Evolutionary conservation across 192 early-diverging fungal species (phyloP).

Genomic region (Backusella morwellensis): DNA sequence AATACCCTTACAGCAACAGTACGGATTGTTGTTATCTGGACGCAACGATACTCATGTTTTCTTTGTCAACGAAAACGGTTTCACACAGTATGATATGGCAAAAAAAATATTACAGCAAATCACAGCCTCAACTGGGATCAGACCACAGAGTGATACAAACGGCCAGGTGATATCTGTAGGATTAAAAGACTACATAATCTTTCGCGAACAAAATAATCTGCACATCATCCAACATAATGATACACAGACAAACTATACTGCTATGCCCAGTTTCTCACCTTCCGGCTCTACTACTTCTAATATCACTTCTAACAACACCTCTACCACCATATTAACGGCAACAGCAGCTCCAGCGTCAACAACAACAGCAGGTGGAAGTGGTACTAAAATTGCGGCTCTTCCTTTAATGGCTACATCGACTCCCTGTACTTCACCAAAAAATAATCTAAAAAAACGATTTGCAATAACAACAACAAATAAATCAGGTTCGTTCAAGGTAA

Average conservation of each 20-base stretch:
- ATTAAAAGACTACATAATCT: not conserved
- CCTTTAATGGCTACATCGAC: not conserved
- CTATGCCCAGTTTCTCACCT: not conserved
- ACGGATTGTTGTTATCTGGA: not conserved
- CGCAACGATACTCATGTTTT: not conserved
- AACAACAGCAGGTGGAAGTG: not conserved
- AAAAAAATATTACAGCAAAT: not conserved
- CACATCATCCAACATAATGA: not conserved
- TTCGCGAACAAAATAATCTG: not conserved
- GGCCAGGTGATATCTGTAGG: not conserved
- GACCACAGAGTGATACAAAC: not conserved
- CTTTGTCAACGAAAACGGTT: not conserved
- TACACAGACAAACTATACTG: not conserved
- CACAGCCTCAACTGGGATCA: not conserved
- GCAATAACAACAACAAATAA: not conserved
- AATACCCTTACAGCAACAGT: not conserved
- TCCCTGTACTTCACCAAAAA: not conserved
- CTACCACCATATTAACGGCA: not conserved
- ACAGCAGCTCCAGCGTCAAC: not conserved
- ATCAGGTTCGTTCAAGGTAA: not conserved
- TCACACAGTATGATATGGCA: not conserved
- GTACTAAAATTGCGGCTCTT: not conserved
- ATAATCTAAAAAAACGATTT: not conserved
- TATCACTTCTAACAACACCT: not conserved
- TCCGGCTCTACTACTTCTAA: not conserved